These are phyloP conservation scores for Candida orba DNA, from an alignment of 805 yeast species.

Conservation along the genomic window DNA sequence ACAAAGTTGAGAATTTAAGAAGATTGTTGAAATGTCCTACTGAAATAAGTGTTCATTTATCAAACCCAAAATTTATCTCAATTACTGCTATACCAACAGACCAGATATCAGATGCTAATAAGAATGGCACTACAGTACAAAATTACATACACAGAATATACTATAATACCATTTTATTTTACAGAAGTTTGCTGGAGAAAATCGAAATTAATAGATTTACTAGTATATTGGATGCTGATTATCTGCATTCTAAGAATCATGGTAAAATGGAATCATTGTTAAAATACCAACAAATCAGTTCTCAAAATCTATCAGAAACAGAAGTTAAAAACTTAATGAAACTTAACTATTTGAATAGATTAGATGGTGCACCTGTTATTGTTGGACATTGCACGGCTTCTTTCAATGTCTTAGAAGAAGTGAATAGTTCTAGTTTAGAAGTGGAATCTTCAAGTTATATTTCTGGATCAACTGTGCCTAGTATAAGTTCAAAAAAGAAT, in stretches of 20 bases:
- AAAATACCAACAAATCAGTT: background rate
- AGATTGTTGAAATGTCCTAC: background rate
- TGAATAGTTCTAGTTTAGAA: background rate
- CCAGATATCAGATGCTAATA: background rate
- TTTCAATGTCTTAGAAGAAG: background rate
- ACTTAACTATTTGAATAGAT: too few species aligned
- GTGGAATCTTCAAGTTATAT: background rate
- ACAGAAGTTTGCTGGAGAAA: too few species aligned
- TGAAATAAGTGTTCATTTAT: background rate
- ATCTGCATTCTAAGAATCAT: background rate
- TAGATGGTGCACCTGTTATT: background rate
- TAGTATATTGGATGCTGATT: background rate
- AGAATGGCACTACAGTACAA: background rate
- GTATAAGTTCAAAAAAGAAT: background rate
- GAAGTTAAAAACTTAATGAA: background rate
- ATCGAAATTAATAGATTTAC: too few species aligned
- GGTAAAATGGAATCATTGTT: background rate
- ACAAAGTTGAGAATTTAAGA: background rate
- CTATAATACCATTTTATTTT: background rate
- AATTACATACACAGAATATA: background rate
- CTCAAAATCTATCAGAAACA: background rate
- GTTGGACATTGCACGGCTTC: background rate
- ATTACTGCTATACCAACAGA: background rate
- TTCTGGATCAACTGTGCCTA: background rate
- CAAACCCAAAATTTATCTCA: background rate